phyloP scores from a whole-genome alignment of 108 stramenopile species.

The Thalassiosira profunda region DNA sequence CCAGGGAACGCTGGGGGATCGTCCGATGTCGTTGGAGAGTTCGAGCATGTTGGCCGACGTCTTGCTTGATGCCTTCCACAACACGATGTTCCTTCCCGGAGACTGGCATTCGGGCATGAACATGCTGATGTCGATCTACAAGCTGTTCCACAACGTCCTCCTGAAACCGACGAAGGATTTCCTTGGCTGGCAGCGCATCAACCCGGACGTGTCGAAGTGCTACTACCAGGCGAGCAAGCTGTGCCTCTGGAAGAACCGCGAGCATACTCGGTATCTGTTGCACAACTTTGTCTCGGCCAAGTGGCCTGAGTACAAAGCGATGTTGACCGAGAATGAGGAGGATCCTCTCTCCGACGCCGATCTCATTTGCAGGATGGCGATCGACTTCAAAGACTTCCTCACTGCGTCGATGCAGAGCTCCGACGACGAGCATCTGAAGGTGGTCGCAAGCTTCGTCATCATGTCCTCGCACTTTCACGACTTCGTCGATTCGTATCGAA shows the following conservation, averaged over 20 bases:
- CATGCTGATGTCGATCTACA: neutral
- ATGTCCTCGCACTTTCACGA: neutral
- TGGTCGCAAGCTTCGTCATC: neutral
- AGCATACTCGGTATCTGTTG: neutral
- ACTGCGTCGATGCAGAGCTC: neutral
- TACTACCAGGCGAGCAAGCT: neutral
- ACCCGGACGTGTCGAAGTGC: neutral
- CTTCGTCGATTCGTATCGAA: neutral
- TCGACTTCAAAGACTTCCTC: neutral
- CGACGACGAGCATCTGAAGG: neutral
- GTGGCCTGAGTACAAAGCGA: neutral
- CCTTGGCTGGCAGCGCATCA: neutral
- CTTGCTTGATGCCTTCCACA: neutral
- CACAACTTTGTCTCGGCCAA: neutral
- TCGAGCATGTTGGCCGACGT: neutral
- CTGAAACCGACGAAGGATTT: neutral
- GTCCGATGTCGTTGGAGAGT: neutral
- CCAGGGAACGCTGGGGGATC: neutral
- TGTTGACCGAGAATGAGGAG: neutral
- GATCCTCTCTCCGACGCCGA: neutral
- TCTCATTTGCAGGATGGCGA: no score
- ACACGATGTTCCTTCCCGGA: neutral
- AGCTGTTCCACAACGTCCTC: neutral
- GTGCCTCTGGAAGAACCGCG: neutral
- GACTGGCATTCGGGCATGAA: neutral